Base-by-base conservation (phyloP, 73 alveolate genomes). In the Urostyla sp. region DNA sequence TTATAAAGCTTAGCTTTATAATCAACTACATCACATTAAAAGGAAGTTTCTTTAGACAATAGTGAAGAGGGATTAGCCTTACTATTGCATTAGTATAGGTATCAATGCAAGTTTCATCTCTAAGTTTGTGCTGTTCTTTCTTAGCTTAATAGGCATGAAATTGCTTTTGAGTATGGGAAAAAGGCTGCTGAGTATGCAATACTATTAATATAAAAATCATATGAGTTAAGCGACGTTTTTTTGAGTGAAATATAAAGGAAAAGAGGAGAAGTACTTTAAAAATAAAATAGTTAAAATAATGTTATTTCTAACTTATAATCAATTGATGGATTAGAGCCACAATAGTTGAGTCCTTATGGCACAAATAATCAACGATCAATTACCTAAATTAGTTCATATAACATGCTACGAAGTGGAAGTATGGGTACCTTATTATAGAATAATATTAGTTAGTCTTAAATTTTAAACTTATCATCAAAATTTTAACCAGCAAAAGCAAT, bases 41-140 rank as follows among this genome's bases (percentile, higher is more conserved):
- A 56, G 26, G 16, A 72, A 28, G 76, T 50, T 30, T n/a, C 59
- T 34, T 38, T 48, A 27, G 78, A 69, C 16, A 23, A 26, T 31
- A 28, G 5, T 30, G 26, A 59, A 34, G 23, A 45, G 75, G 26
- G 57, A 20, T 21, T 34, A 50, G 40, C 34, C 60, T 48, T 31
- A 77, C 57, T 18, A n/a, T 63, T 77, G 43, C 57, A 59, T 37
- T 45, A 77, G 30, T 52, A 57, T 37, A 77, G 89, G 37, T 77
- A 48, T 24, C 74, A 77, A 60, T 77, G 89, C 44, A 77, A 77
- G 49, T 77, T 77, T 52, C 89, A 77, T 46, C 81, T 77, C 23
- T 37, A 77, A 31, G 77, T 77, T 16, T 77, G 89, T 60, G 89
- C 89, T 21, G 80, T 77, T 4, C 73, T 77, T 31, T 55, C 80